Evolutionary conservation across 176 grass and related monocot genomes (phyloP), one percentile per base, ranked within the genome.

Genomic region (Dactylis glomerata): DNA sequence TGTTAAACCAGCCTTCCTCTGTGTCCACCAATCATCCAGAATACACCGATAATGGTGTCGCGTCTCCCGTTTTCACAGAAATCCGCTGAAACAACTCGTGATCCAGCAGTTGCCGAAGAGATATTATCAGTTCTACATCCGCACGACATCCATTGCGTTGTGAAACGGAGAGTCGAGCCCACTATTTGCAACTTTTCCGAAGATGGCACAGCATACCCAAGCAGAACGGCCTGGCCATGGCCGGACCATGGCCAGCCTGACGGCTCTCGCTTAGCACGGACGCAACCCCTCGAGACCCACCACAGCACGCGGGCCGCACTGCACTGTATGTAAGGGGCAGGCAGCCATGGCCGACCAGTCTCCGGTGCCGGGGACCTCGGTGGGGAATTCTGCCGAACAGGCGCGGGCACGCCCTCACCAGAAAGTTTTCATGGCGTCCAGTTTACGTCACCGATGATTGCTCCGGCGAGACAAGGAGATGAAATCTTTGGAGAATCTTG

Each of bases 371-470:
- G 65, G 77, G 73, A 19, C 71, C 52, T 22, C 61, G 78, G 44
- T 61, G 77, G 56, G 86, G 70, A 40, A 89, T 89, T 88, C 73
- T 28, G 27, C 78, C 92, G 83, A 94, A 92, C 65, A 94, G 80
- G 51, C 41, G 42, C 76, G 86, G 64, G 86, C 94, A 47, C 19
- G 31, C 24, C 57, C 42, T 37, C 37, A 38, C 31, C 76, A 51
- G 67, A 38, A 51, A 74, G 5, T 36, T 63, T 38, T 8, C 38
- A 8, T 15, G 24, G n/a, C 41, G 33, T 27, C 17, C 42, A 23
- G 15, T 19, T 68, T 56, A 64, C 68, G 19, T 26, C 5, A 20
- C 19, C 41, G n/a, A n/a, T n/a, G n/a, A n/a, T n/a, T n/a, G n/a
- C n/a, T 51, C 57, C 38, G n/a, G n/a, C n/a, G n/a, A n/a, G n/a